Base-by-base conservation (phyloP, 805 yeast genomes). In the Zygotorulaspora chibaensis region DNA sequence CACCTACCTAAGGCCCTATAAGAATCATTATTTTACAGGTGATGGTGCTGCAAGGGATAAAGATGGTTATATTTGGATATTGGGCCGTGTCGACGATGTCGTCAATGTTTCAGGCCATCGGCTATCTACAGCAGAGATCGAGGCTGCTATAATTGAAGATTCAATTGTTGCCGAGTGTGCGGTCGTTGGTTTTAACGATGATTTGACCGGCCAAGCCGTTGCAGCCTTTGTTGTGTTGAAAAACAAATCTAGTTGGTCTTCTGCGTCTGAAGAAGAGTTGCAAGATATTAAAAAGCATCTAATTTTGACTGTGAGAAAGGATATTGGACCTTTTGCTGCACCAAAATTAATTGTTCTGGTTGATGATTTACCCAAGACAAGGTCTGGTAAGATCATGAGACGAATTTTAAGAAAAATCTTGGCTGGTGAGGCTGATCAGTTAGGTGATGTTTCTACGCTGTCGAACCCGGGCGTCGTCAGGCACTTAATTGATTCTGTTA, bases 311-410 rank as follows among this genome's bases (percentile, higher is more conserved):
- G 91, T 84, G 33, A 75, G 93, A 67, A 79, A 77, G 57, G 88
- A 83, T 65, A 84, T 84, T 61, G 93, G 93, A 27, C 91, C 93
- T 45, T 84, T 84, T 69, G 93, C 93, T 31, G 88, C 91, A 36
- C 93, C 93, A 54, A 84, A 84, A 69, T 66, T 80, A 38, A 82
- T 85, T 51, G 73, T 84, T 37, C 66, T 84, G 44, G 91, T 84
- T 42, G 78, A 77, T 57, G 93, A 84, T 64, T 78, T 84, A 66
- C 93, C 93, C 61, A 84, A 84, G 75, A 84, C 93, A 10, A 80
- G 93, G 73, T 83, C 89, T 3, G 93, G 93, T 62, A 84, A 84
- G 72, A 84, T 84, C 57, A 84, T 84, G 93, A 81, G 93, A 77
- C 77, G 93, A 72, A 84, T 84, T 61, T 75, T 84, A 66, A 79